Evolutionary conservation across 805 yeast species (phyloP), one percentile per base, ranked within the genome.

Genomic region (Wickerhamiella spandovensis): DNA sequence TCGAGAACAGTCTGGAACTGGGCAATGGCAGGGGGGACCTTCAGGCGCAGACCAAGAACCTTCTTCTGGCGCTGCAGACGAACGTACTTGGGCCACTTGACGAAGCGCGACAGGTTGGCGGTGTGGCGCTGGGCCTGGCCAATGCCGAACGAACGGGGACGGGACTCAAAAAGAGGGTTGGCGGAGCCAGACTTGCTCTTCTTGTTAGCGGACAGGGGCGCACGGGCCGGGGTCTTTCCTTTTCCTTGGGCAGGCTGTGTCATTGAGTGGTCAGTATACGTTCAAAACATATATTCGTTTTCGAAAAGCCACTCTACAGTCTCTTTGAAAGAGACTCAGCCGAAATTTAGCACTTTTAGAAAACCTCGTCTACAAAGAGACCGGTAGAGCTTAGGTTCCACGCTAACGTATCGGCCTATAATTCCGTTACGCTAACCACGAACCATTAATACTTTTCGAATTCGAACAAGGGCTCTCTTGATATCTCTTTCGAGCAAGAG

Each of bases 1-100:
- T 90, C 98, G 73, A 90, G 79, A 67, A 88, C 82, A 76, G 84
- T 76, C 69, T 87, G 88, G 82, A 90, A 90, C 78, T 90, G 98
- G 61, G 97, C 81, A 70, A 90, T 82, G 61, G 97, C 84, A 69
- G 98, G 98, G 63, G 98, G 98, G 70, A 90, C 98, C 84, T 92
- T 90, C 71, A 90, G 81, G 83, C 98, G 89, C 74, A 89, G 72
- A 66, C 82, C 76, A 72, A 90, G 79, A 72, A 90, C 84, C 82
- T 90, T 90, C 84, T 83, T 92, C 77, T 92, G 97, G 81, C 98
- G 89, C 79, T 90, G 98, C 64, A 92, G 78, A 77, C 95, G 86
- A 64, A 90, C 94, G 72, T 90, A 88, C 75, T 84, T 92, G 70
- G 98, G 98, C 98, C 98, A 92, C 76, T 84, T 92, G 70, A 90